Evolutionary conservation across 2,329 filamentous ascomycete species (phyloP), one percentile per base, ranked within the genome.

Genomic region (Phialophora verrucosa): DNA sequence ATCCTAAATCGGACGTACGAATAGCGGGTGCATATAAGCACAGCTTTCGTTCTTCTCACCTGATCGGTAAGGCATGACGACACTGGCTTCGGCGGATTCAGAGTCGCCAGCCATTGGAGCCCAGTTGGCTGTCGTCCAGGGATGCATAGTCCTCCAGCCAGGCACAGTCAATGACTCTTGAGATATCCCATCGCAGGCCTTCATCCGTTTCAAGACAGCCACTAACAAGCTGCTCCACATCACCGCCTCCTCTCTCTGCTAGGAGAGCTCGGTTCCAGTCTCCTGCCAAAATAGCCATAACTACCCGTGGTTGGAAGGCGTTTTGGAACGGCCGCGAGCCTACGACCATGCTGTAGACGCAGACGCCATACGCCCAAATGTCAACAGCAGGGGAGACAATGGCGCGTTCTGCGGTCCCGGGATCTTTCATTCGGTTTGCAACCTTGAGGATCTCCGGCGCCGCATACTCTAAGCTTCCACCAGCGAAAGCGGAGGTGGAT

Each of bases 321-420:
- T 89, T 85, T 57, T 85, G 83, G 76, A 90, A 90, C 0, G 88
- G 88, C 5, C 89, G 80, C 4, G 82, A 82, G 17, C 87, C 87
- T 0, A 86, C 87, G 27, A 89, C 77, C 27, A 90, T 77, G 1
- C 86, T 82, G 72, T 85, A 90, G 3, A 88, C 78, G 11, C 88
- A 84, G 8, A 90, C 86, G 4, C 88, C 88, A 71, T 86, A 88
- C 1, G 88, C 87, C 88, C 88, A 90, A 1, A 90, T 82, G 73
- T 90, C 88, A 25, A 87, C 86, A 1, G 84, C 83, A 1, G 87
- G 77, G 50, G 79, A 77, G 27, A 84, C 63, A 42, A 68, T 66
- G 29, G 59, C 50, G n/a, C 67, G 64, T 42, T 66, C 67, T 12
- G 62, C 51, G 3, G 49, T n/a, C 7, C 23, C 42, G n/a, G 57